These are phyloP conservation scores for Suhomyces guaymorum DNA, from an alignment of 1,139 yeast species.

Conservation along the genomic window DNA sequence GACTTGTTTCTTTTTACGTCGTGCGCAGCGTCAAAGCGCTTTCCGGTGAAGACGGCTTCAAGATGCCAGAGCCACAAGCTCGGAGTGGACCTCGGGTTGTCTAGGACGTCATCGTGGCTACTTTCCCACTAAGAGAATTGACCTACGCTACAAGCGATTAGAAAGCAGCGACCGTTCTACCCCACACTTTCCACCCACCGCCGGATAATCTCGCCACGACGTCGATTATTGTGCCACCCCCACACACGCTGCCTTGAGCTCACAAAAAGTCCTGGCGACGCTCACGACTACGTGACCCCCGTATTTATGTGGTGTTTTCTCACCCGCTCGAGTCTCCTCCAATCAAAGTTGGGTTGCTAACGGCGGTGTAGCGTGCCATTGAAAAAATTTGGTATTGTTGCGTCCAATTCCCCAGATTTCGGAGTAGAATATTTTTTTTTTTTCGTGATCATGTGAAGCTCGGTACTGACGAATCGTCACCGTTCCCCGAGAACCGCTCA, in stretches of 20 bases:
- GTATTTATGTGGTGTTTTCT: background rate
- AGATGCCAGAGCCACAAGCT: background rate
- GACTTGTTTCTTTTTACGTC: constrained; percentile 12
- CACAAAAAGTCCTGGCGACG: background rate
- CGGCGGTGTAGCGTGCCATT: constrained; percentile 1
- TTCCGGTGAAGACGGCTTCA: constrained; percentile 4
- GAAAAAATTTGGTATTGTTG: constrained; percentile 7
- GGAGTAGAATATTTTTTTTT: constrained; percentile 15
- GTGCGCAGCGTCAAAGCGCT: constrained; percentile 4
- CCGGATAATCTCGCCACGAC: no score
- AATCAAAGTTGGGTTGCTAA: constrained; percentile 4
- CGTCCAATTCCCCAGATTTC: constrained; percentile 22
- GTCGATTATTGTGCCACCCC: constrained; percentile 1
- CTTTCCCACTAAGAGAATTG: no score
- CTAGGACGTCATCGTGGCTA: constrained; percentile 1
- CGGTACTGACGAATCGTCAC: background rate
- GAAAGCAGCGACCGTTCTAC: no score
- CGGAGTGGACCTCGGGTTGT: constrained; percentile 4
- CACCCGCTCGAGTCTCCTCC: constrained; percentile 4
- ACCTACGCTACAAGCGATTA: no score
- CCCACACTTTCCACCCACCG: no score
- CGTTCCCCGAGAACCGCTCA: background rate
- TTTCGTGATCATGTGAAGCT: constrained; percentile 11
- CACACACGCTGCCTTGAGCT: background rate
- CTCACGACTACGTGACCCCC: constrained; percentile 1